Evolutionary conservation across 768 basidiomycete genomes (phyloP), one percentile per base, ranked within the genome.

Genomic region (Chiua virens): DNA sequence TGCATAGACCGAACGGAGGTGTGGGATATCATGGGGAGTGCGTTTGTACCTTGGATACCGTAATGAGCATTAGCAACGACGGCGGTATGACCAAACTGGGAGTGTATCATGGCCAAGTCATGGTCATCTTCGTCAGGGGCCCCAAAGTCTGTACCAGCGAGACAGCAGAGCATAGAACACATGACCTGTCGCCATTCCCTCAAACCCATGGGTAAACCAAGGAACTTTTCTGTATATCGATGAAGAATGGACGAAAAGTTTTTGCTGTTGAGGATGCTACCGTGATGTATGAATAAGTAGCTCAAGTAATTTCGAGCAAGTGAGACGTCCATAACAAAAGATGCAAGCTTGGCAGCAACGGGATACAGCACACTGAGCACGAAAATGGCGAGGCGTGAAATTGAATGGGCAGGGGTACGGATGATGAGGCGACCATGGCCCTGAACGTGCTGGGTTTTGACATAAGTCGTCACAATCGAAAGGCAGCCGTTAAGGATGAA

Each of bases 401-500:
- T 27, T 0, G 50, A 30, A 8, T 46, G 53, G 2, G 23, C 25
- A 0, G 59, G 59, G 18, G 53, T 53, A 2, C 41, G 51, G 27
- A 56, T 40, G 3, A 58, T 51, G 2, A 56, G 32, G 3, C 44
- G 9, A 5, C 56, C 53, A 20, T 52, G 47, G 13, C 59, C 52
- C 17, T 53, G 45, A 11, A 37, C 13, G 15, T 43, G 35, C 8
- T 52, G 52, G 2, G 54, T 58, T 22, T 64, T 64, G 0, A 49
- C 44, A 30, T 63, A 64, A 1, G 36, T 49, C 0, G 49, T 63
- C 1, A 39, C 42, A 11, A 64, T 49, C 0, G 46, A 32, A 5
- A 63, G 21, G 0, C 46, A 23, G 3, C 62, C 57, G 4, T 64
- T 63, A 5, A 63, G 51, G 6, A 60, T 36, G 18, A 53, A 63